These are phyloP conservation scores for Skeletonema marinoi DNA, from an alignment of 108 stramenopile species.

Conservation along the genomic window DNA sequence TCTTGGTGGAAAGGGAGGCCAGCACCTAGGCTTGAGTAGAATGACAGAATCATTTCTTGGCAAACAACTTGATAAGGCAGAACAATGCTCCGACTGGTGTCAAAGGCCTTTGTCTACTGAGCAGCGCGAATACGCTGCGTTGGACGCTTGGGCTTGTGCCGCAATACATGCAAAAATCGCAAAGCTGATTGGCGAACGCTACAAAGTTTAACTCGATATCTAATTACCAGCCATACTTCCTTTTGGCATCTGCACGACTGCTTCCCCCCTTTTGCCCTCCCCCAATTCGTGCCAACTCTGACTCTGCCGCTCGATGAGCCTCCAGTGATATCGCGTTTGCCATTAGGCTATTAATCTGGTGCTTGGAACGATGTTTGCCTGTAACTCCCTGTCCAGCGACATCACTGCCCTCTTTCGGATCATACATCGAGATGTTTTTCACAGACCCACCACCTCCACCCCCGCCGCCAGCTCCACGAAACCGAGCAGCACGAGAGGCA, in stretches of 20 bases:
- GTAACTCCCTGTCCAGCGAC: constrained; percentile 37
- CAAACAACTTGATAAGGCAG: constrained; percentile 75
- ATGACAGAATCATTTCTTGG: constrained; percentile 64
- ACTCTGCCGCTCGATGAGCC: constrained; percentile 44
- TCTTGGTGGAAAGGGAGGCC: constrained; percentile 19
- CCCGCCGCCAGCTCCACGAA: constrained; percentile 19
- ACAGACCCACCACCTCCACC: constrained; percentile 4
- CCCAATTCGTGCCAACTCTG: constrained; percentile 42
- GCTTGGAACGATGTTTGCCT: constrained; percentile 45
- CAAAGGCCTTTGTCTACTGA: constrained; percentile 58
- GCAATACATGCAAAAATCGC: constrained; percentile 51
- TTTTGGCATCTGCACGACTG: constrained; percentile 41
- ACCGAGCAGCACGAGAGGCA: constrained; percentile 39
- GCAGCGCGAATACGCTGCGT: constrained; percentile 72
- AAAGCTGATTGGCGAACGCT: constrained; percentile 1
- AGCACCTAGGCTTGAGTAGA: constrained; percentile 56
- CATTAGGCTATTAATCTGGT: constrained; percentile 55
- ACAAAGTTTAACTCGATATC: neutral
- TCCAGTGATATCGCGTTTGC: constrained; percentile 50
- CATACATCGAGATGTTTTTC: constrained; percentile 45
- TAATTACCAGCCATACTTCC: constrained; percentile 51
- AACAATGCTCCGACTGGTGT: constrained; percentile 74
- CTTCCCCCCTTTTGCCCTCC: constrained; percentile 16
- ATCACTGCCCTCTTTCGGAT: constrained; percentile 42
- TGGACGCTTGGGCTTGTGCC: constrained; percentile 79